Conservation (phyloP, 441 rosid species). For the Populus hybrid region DNA sequence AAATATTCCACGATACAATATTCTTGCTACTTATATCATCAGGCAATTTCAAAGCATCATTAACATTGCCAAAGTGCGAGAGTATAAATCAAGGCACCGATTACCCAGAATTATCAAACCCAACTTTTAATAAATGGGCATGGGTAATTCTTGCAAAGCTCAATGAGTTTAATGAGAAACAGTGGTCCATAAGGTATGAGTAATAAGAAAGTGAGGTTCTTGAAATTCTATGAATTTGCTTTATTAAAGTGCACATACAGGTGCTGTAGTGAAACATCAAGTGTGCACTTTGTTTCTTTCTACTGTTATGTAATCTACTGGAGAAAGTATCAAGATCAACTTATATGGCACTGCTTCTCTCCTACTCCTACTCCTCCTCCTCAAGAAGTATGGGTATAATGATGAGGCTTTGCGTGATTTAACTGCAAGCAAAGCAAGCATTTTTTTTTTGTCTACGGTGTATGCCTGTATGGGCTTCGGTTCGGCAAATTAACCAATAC, state of each 20-base stretch:
- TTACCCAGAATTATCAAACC: conserved; percentile 52
- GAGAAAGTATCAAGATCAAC: too few relatives aligned
- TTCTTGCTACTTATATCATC: conserved; percentile 45
- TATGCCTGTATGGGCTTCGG: too few relatives aligned
- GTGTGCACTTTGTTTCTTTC: not conserved
- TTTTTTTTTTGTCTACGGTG: too few relatives aligned
- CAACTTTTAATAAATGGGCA: conserved; percentile 58
- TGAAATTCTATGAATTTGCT: conserved; percentile 34
- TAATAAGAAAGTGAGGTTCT: conserved; percentile 33
- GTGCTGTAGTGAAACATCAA: not conserved
- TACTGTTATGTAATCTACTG: not conserved
- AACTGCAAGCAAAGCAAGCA: too few relatives aligned
- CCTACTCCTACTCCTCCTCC: too few relatives aligned
- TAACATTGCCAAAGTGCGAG: conserved; percentile 30
- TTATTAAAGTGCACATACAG: conserved; percentile 43
- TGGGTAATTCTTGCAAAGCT: conserved; percentile 39
- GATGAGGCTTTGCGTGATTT: too few relatives aligned
- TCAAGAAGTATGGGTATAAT: too few relatives aligned
- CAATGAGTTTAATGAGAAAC: conserved; percentile 36
- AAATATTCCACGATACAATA: conserved; percentile 55
- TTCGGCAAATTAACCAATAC: too few relatives aligned
- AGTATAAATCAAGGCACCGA: conserved; percentile 62
- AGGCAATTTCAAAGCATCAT: conserved; percentile 41
- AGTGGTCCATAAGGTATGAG: conserved; percentile 41
- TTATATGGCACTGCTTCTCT: too few relatives aligned